A percentile compares a stretch with the other conserved stretches of the same genome.
Conservation (phyloP, 2,329 filamentous ascomycete species). For the Exophiala viscosa region DNA sequence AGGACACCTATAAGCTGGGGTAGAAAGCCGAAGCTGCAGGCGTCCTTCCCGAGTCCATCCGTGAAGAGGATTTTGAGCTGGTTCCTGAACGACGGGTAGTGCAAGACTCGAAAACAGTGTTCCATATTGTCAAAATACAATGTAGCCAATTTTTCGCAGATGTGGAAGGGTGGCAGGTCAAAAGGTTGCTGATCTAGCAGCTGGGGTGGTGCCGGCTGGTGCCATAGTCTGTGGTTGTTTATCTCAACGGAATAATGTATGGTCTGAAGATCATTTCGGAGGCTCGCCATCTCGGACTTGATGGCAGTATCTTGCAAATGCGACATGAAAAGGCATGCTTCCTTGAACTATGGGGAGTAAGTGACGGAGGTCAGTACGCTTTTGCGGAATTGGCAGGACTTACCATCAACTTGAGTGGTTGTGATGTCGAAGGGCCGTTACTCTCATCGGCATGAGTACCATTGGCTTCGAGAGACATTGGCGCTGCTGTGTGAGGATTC, state of each 20-base stretch:
- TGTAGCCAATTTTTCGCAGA: conserved; percentile 18
- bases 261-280: conserved; percentile 11
- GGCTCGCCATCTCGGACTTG: conserved; percentile 4
- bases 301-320: conserved; percentile 2
- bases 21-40: conserved; percentile 20
- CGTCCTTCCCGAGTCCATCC: conserved; percentile 8
- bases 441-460: not conserved
- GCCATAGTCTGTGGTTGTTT: conserved; percentile 5
- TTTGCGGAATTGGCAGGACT: not conserved
- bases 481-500: not conserved
- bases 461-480: not conserved
- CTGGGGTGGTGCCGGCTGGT: not conserved
- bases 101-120: conserved; percentile 27
- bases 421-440: not conserved
- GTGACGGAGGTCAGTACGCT: not conserved
- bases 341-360: conserved; percentile 11
- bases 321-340: conserved; percentile 18
- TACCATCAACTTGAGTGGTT: conserved; percentile 3
- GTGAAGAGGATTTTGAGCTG: conserved; percentile 23
- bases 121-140: conserved; percentile 29
- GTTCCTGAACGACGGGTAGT: conserved; percentile 16
- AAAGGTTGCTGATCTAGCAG: not conserved
- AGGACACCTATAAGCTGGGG: conserved; percentile 25
- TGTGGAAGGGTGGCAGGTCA: conserved; percentile 15
- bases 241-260: conserved; percentile 16